phyloP scores from a whole-genome alignment of 768 basidiomycete species.

The Rickenella mellea region DNA sequence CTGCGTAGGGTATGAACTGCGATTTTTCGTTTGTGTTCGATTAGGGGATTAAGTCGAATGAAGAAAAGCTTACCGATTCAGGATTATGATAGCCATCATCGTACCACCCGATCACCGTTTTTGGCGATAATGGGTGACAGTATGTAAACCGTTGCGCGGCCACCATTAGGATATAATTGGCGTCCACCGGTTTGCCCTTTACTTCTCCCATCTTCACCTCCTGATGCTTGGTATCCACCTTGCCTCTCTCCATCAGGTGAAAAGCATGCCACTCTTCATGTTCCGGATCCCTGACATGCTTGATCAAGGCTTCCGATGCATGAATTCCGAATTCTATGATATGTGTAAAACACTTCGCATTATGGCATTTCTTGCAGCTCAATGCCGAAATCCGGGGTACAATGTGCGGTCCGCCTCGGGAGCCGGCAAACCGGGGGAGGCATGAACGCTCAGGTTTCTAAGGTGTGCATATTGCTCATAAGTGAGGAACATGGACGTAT shows the following conservation, averaged over 20 bases:
- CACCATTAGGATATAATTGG: slow-evolving; percentile 28
- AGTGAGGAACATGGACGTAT: no score
- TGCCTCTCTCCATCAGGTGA: slow-evolving; percentile 15
- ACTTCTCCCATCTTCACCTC: slow-evolving; percentile 22
- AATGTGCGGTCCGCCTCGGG: neutral
- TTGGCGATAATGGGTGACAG: no score
- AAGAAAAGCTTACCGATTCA: slow-evolving; percentile 11
- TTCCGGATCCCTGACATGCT: slow-evolving; percentile 6
- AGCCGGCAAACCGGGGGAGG: neutral
- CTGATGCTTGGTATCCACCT: slow-evolving; percentile 9
- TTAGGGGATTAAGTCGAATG: slow-evolving; percentile 22
- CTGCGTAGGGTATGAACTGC: no score
- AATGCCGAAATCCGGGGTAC: slow-evolving; percentile 11
- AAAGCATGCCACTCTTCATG: slow-evolving; percentile 22
- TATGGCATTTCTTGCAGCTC: slow-evolving; percentile 28
- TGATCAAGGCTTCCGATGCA: slow-evolving; percentile 25
- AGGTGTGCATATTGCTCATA: no score
- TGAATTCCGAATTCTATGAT: slow-evolving; percentile 24
- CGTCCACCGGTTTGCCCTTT: slow-evolving; percentile 24
- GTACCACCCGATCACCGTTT: no score
- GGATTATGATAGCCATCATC: slow-evolving; percentile 29
- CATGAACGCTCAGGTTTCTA: neutral
- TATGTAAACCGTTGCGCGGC: slow-evolving; percentile 42
- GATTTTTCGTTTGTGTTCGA: no score
- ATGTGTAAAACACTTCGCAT: slow-evolving; percentile 26